Base-by-base conservation (phyloP, 2,329 filamentous ascomycete species). In the Colletotrichum falcatum region DNA sequence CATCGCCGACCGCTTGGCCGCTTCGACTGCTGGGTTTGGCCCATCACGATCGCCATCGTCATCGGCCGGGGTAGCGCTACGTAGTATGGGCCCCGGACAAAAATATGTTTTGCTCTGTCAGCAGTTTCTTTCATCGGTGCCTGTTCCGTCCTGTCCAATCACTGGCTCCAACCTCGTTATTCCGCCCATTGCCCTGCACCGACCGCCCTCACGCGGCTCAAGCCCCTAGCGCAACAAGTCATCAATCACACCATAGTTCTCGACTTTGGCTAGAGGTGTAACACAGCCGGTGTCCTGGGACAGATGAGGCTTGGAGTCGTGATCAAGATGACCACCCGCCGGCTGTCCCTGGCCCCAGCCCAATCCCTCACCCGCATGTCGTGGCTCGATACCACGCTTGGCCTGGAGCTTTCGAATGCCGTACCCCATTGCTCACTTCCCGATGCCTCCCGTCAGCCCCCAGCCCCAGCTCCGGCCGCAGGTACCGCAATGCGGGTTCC, bases 41-140 rank as follows among this genome's bases (percentile, higher is more conserved):
- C 49, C 5, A 62, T 48, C 30, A 20, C 48, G 48, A 61, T 65
- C 58, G 23, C 35, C 23, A 37, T 65, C 65, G 69, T 70, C 69
- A 65, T 62, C 30, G 28, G 44, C 54, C 37, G 54, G 30, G 39
- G 48, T 61, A 49, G n/a, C 44, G 60, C n/a, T 28, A 5, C 14
- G 46, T 44, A n/a, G n/a, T n/a, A n/a, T n/a, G n/a, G n/a, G 49
- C 8, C 9, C 37, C 18, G 53, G 60, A 71, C 65, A 70, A 71
- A 71, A 69, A 71, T 71, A 69, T 23, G 54, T 39, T 65, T 65
- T 61, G 59, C 61, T 71, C 60, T 65, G 69, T 71, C 54, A 71
- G 69, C 69, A 65, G 39, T 55, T 54, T 5, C 42, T 14, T 44
- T 61, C 16, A 51, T 26, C 60, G 49, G 18, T n/a, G 26, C 23